Conservation (phyloP, 208 protist genomes). For the Crithidia fasciculata region DNA sequence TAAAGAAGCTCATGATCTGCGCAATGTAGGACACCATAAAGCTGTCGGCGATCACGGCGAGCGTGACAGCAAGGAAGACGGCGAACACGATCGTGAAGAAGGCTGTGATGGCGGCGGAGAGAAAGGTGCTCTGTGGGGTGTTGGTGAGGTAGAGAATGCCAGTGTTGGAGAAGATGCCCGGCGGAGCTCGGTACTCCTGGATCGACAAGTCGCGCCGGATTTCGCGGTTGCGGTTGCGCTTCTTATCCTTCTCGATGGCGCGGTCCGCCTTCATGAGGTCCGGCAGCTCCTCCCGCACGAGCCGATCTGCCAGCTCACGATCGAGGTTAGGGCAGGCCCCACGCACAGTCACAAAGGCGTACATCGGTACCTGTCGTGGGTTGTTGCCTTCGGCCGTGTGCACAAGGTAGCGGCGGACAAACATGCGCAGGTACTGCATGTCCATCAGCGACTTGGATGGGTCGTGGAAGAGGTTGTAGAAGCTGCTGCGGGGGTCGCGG, state of each 20-base stretch:
- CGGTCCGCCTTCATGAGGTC: conserved; percentile 60
- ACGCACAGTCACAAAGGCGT: conserved; percentile 60
- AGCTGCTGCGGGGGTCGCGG: conserved; percentile 48
- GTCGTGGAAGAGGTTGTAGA: conserved; percentile 70
- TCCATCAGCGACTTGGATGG: conserved; percentile 55
- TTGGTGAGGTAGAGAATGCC: conserved; percentile 69
- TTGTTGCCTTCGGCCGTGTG: conserved; percentile 81
- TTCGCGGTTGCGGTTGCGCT: conserved; percentile 24
- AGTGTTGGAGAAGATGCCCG: conserved; percentile 53
- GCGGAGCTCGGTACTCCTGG: conserved; percentile 39
- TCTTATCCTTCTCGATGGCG: conserved; percentile 43
- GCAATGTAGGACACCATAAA: conserved; percentile 1
- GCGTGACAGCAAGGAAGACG: conserved; percentile 1
- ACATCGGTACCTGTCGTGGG: conserved; percentile 62
- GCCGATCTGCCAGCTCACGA: conserved; percentile 43
- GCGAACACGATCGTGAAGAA: conserved; percentile 22
- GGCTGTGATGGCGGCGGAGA: conserved; percentile 41
- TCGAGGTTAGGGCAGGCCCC: conserved; percentile 60
- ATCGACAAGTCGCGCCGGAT: conserved; percentile 22
- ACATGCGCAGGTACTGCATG: conserved; percentile 87
- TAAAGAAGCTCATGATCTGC: background rate
- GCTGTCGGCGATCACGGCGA: background rate
- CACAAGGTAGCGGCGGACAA: conserved; percentile 79
- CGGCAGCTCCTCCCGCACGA: conserved; percentile 68
- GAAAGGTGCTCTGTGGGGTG: conserved; percentile 60